Evolutionary conservation across 495 filamentous ascomycete species (phyloP), one percentile per base, ranked within the genome.

Genomic region (Penicillium ochrochloron): DNA sequence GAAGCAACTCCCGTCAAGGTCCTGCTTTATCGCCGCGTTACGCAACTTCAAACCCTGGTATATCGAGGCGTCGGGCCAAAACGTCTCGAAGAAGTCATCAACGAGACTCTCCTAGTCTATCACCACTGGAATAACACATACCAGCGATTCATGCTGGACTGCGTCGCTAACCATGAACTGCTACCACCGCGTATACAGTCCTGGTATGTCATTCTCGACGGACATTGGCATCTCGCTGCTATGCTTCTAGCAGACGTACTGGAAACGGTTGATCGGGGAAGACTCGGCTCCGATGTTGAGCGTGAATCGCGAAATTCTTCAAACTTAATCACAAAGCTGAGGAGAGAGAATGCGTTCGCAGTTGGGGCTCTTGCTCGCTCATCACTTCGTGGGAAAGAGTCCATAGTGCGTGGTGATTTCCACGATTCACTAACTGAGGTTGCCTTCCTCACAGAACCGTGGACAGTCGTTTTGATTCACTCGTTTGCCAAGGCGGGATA

Each of bases 1-100:
- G 78, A 79, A 59, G 80, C 79, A 5, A 78, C 80, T 5, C 79
- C 80, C 3, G 72, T 84, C 62, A 84, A 84, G 57, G 80, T 84
- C 4, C 67, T 84, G 5, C 73, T 84, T 17, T 84, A 80, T 53
- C 80, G 81, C 14, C 74, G 77, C 27, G 72, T 84, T 15, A 75
- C 77, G 1, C 77, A 75, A 11, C 71, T 84, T 0, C 81, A 84
- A 61, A 77, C 74, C 5, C 65, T 80, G 0, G 48, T 81, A 2
- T 76, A 76, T 17, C 63, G 76, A 42, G 63, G 67, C 0, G 64
- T 67, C 19, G 52, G 52, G 12, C 61, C 55, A 9, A 64, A 69
- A 3, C 29, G 59, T 11, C 63, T 84, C 39, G 81, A 83, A 63
- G 64, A 72, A 27, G 67, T 72, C 15, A 78, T 84, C 31, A 60